phyloP scores from a whole-genome alignment of 768 basidiomycete species.

The Gloeophyllum trabeum region DNA sequence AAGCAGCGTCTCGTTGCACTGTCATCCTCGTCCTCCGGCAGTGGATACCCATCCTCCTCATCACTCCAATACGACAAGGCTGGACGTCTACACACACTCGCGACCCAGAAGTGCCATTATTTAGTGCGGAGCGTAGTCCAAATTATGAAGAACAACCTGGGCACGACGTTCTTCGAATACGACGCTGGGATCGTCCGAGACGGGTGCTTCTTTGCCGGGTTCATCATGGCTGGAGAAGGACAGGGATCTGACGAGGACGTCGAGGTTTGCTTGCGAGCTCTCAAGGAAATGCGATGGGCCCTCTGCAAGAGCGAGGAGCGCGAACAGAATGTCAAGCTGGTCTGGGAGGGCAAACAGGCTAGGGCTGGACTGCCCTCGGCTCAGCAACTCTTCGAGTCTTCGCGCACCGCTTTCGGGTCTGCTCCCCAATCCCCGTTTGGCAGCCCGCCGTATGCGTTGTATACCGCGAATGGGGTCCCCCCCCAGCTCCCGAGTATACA shows the following conservation, averaged over 20 bases:
- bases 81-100: constrained; percentile 28
- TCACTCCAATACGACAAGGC: constrained; percentile 16
- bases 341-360: constrained; percentile 27
- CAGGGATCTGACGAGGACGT: constrained; percentile 39
- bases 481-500: neutral
- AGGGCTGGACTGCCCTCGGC: no score
- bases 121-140: constrained; percentile 34
- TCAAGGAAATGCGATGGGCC: constrained; percentile 78
- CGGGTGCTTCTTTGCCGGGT: constrained; percentile 82
- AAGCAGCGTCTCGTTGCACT: constrained; percentile 40
- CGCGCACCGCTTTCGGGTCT: no score
- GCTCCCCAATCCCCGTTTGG: neutral
- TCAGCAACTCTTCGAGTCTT: no score
- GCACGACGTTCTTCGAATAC: constrained; percentile 60
- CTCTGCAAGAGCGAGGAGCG: constrained; percentile 67
- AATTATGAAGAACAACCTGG: constrained; percentile 37
- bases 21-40: constrained; percentile 8
- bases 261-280: constrained; percentile 53
- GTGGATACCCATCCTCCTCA: constrained; percentile 8
- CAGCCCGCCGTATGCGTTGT: neutral
- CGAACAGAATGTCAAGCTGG: constrained; percentile 42
- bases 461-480: neutral
- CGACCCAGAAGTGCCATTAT: constrained; percentile 29
- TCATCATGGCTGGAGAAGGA: constrained; percentile 49
- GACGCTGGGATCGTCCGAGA: constrained; percentile 82